phyloP scores from a whole-genome alignment of 495 filamentous ascomycete genomes.

The Oidiodendron maius region DNA sequence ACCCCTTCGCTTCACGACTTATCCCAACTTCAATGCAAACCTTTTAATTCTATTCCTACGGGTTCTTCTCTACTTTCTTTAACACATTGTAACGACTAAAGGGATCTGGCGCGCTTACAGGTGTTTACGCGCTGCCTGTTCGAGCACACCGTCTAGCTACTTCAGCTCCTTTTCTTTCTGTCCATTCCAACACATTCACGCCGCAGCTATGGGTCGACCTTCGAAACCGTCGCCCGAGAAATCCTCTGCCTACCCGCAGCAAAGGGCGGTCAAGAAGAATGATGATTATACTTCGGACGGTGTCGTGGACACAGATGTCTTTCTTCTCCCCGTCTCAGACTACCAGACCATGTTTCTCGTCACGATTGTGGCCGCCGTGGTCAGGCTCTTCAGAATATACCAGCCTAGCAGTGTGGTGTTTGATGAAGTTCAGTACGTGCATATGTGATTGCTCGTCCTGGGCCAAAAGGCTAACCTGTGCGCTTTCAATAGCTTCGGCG shows the following conservation, averaged over 20 bases:
- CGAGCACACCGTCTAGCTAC: too few species aligned
- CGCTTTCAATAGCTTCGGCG: slow-evolving; percentile 67
- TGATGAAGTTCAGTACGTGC: slow-evolving; percentile 93
- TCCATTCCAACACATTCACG: background rate
- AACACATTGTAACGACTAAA: slow-evolving; percentile 10
- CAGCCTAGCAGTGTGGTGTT: slow-evolving; percentile 96
- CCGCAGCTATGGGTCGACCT: slow-evolving; percentile 17
- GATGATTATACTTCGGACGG: slow-evolving; percentile 60
- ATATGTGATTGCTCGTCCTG: background rate
- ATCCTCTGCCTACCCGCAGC: background rate
- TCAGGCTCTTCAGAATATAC: slow-evolving; percentile 92
- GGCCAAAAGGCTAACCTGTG: background rate
- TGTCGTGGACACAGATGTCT: slow-evolving; percentile 64
- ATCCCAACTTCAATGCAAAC: slow-evolving; percentile 18
- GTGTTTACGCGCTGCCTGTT: slow-evolving; percentile 7
- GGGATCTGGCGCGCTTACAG: slow-evolving; percentile 8
- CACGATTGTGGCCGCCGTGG: slow-evolving; percentile 68
- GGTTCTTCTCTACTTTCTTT: slow-evolving; percentile 22
- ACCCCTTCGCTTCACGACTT: slow-evolving; percentile 1
- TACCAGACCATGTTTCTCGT: slow-evolving; percentile 68
- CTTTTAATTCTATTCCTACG: slow-evolving; percentile 21
- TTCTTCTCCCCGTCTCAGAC: slow-evolving; percentile 71
- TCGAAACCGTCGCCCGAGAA: slow-evolving; percentile 12
- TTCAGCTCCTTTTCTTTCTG: background rate
- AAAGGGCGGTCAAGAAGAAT: slow-evolving; percentile 12